Conservation (phyloP, 1,139 yeast genomes). For the Yarrowia galli region DNA sequence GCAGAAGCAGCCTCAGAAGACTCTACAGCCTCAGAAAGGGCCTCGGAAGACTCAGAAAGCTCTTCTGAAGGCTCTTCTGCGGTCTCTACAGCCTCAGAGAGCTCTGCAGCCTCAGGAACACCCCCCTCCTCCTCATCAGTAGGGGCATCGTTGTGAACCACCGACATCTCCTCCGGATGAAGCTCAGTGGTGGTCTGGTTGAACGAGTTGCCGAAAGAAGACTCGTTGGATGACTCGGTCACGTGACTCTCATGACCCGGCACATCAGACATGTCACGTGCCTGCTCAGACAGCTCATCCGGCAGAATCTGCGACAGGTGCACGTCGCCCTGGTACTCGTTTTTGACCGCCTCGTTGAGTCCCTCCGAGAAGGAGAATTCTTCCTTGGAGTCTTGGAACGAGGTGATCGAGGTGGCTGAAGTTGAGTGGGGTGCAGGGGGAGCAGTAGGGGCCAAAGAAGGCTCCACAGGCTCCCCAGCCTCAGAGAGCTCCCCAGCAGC, state of each 20-base stretch:
- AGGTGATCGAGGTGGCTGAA: not conserved
- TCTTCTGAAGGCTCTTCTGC: not conserved
- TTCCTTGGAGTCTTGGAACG: conserved; percentile 33
- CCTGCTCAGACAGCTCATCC: conserved; percentile 25
- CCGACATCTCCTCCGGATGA: conserved; percentile 9
- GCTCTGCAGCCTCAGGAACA: no score
- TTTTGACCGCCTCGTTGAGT: conserved; percentile 26
- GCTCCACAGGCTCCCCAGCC: no score
- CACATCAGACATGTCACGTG: conserved; percentile 21
- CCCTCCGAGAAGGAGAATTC: conserved; percentile 18
- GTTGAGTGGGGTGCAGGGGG: no score
- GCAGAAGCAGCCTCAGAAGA: not conserved
- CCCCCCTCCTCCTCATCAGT: conserved; percentile 17
- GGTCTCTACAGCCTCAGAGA: not conserved
- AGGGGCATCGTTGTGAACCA: conserved; percentile 16
- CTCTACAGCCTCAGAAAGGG: not conserved
- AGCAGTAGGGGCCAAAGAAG: no score
- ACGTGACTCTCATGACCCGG: conserved; percentile 22
- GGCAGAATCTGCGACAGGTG: conserved; percentile 25
- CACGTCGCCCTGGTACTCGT: conserved; percentile 29
- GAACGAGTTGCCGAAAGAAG: conserved; percentile 5
- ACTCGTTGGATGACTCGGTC: not conserved
- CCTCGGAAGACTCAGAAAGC: not conserved
- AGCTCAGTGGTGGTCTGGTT: conserved; percentile 27
- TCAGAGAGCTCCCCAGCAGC: no score